Evolutionary conservation across 805 yeast genomes (phyloP), one percentile per base, ranked within the genome.

Genomic region (Naumovozyma castellii): DNA sequence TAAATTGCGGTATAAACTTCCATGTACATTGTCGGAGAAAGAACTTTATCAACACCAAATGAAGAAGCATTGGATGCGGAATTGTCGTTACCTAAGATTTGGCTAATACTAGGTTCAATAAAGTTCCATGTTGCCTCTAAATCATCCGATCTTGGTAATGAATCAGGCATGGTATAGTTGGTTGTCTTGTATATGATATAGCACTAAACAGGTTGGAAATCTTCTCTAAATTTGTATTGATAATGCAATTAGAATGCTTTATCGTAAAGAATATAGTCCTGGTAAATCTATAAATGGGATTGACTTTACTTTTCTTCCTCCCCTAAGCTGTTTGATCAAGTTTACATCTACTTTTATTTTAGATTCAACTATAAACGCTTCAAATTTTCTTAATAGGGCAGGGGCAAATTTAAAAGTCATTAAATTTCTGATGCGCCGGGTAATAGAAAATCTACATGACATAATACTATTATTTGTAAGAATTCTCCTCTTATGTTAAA

Each of bases 1-100:
- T 87, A 90, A 46, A 90, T 81, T 3, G 94, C 90, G 1, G 96
- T 85, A 63, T 88, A 88, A 43, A 90, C 83, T 49, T 81, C 81
- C 83, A 87, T 84, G 62, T 85, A 87, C 80, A 82, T 75, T 34
- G 78, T 67, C 3, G 78, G 72, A 20, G 80, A 78, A 35, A 82
- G 72, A 3, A 82, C 79, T 41, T 76, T 75, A 44, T 76, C 73
- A 32, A 78, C 84, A 15, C 61, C 49, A 32, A 50, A 57, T n/a
- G 46, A 34, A 4, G 48, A 36, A 17, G 43, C 39, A 4, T 46
- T 33, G 3, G 45, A 36, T 17, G 33, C 13, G 6, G 48, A 43
- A 42, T 73, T 78, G 32, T 63, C 62, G 12, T 76, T 69, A 4
- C 90, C 92, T 42, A 84, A 64, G 37, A 84, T 81, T 50, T 75